These are phyloP conservation scores for Xanthoconium purpureum DNA, from an alignment of 768 basidiomycete species.

Conservation along the genomic window DNA sequence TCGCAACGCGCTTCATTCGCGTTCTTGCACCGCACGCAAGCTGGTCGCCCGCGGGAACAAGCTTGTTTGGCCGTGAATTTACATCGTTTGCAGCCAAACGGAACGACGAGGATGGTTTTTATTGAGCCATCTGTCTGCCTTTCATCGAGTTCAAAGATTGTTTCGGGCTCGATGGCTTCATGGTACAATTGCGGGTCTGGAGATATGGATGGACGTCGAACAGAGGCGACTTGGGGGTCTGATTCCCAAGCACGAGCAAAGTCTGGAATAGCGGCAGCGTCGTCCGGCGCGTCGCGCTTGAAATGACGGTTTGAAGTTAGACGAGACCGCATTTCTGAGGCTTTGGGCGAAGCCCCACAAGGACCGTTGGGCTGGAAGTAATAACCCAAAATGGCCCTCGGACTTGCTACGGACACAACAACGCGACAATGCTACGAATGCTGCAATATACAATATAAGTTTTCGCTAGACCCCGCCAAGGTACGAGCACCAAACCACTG, in stretches of 20 bases:
- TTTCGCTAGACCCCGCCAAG: too few species aligned
- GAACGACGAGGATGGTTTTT: slow-evolving; percentile 21
- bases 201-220: slow-evolving; percentile 27
- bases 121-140: slow-evolving; percentile 2
- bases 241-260: slow-evolving; percentile 23
- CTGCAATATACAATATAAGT: too few species aligned
- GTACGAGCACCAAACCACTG: too few species aligned
- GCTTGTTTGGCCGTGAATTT: neutral
- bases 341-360: too few species aligned
- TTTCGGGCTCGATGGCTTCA: slow-evolving; percentile 13
- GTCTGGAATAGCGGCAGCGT: slow-evolving; percentile 6
- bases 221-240: slow-evolving; percentile 6
- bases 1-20: slow-evolving; percentile 1
- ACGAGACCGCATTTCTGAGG: slow-evolving; percentile 10
- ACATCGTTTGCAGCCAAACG: slow-evolving; percentile 21
- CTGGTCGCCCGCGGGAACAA: slow-evolving; percentile 28
- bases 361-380: too few species aligned
- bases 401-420: too few species aligned
- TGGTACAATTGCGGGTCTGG: slow-evolving; percentile 21
- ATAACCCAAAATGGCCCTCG: too few species aligned
- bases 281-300: neutral
- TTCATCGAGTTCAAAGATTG: slow-evolving; percentile 30
- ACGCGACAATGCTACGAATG: too few species aligned
- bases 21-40: slow-evolving; percentile 24
- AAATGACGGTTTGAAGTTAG: neutral